Percentiles rank a stretch among this genome's conserved stretches.
Evolutionary conservation across 352 stramenopile species (phyloP).

Genomic region (Aphanomyces cochlioides): DNA sequence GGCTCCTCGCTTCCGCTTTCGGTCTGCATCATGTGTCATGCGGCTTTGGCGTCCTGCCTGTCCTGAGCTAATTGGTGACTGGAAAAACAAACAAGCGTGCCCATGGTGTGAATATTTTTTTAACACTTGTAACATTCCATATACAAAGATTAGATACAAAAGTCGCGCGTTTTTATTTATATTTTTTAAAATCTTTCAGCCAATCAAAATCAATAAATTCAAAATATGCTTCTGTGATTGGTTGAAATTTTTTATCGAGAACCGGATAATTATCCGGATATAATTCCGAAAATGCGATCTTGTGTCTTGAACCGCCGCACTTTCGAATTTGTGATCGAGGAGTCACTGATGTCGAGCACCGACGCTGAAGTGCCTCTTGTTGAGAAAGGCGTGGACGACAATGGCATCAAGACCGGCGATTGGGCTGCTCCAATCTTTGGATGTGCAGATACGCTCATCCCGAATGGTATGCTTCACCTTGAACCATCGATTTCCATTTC

Average conservation of each 20-base stretch:
- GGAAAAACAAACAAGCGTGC: neutral
- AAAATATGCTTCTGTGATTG: conserved; percentile 9
- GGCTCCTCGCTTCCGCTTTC: conserved; percentile 72
- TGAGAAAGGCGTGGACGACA: conserved; percentile 53
- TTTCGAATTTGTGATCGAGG: neutral
- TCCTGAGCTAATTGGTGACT: neutral
- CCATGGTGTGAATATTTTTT: neutral
- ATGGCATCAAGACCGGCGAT: conserved; percentile 61
- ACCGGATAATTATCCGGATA: conserved; percentile 1
- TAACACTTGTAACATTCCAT: too few relatives aligned
- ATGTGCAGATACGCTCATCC: conserved; percentile 63
- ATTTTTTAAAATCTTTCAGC: conserved; percentile 9
- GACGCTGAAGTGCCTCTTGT: conserved; percentile 1
- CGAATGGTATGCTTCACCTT: conserved; percentile 43
- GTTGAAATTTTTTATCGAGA: neutral
- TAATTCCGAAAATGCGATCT: neutral
- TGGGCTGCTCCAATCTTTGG: conserved; percentile 73
- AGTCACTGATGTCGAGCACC: neutral
- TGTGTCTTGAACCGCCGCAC: neutral
- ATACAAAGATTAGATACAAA: conserved; percentile 11
- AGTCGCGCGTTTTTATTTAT: conserved; percentile 10
- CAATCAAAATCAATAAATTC: conserved; percentile 7
- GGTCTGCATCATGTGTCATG: conserved; percentile 24
- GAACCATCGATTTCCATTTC: neutral
- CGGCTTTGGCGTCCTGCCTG: neutral